phyloP scores from a whole-genome alignment of 192 early-diverging fungal species.

The Linderina pennispora region DNA sequence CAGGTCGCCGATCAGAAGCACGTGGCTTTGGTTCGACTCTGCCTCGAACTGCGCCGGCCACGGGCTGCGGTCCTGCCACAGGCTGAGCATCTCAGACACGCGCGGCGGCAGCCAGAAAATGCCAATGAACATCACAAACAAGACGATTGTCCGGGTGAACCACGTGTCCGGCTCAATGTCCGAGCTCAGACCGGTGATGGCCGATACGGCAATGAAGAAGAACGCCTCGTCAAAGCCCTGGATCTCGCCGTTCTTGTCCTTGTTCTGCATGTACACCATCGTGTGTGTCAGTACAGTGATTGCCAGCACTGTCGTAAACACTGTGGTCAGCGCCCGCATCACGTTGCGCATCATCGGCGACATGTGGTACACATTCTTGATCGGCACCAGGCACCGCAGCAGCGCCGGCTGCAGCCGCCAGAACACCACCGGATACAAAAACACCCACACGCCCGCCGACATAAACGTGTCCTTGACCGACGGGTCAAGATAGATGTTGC shows the following conservation, averaged over 20 bases:
- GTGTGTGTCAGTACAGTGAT: constrained; percentile 67
- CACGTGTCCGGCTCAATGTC: constrained; percentile 56
- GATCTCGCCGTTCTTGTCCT: constrained; percentile 35
- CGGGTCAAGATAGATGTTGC: constrained; percentile 31
- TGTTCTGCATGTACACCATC: constrained; percentile 55
- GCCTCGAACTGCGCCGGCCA: constrained; percentile 53
- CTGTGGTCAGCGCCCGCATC: constrained; percentile 50
- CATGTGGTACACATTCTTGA: constrained; percentile 56
- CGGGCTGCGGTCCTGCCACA: constrained; percentile 53
- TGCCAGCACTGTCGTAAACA: constrained; percentile 63
- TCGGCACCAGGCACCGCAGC: constrained; percentile 53
- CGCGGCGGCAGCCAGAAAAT: constrained; percentile 62
- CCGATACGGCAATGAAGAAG: constrained; percentile 53
- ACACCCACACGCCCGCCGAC: constrained; percentile 50
- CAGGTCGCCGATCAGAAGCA: constrained; percentile 61
- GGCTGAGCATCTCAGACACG: constrained; percentile 56
- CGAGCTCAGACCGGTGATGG: constrained; percentile 62
- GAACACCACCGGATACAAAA: constrained; percentile 60
- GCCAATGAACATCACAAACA: constrained; percentile 69
- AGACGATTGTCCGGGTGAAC: constrained; percentile 50
- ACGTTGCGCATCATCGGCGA: constrained; percentile 59
- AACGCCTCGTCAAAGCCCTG: constrained; percentile 53
- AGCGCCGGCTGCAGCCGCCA: constrained; percentile 59
- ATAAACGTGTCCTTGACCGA: constrained; percentile 49
- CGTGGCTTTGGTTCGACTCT: constrained; percentile 49